Conservation (phyloP, 192 early-diverging fungal species). For the Gryganskiella cystojenkinii region DNA sequence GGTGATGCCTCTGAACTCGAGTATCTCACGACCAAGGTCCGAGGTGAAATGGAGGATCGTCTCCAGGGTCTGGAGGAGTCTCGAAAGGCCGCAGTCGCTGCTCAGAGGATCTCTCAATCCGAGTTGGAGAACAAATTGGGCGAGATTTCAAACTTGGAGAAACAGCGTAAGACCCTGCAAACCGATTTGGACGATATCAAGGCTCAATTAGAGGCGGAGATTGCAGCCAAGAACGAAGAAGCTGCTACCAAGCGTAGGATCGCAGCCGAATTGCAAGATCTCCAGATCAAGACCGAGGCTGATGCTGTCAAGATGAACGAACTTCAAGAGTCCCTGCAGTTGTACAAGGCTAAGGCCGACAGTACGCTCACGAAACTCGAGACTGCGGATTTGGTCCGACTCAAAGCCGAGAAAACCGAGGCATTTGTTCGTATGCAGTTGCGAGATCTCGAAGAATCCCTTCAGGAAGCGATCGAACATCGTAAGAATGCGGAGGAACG, state of each 20-base stretch:
- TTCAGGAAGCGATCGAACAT: slow-evolving; percentile 72
- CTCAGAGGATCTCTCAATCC: slow-evolving; percentile 78
- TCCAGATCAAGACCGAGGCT: slow-evolving; percentile 68
- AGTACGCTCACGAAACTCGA: slow-evolving; percentile 67
- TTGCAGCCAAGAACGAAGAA: slow-evolving; percentile 72
- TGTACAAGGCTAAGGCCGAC: slow-evolving; percentile 69
- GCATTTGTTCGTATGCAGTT: slow-evolving; percentile 69
- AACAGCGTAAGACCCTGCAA: slow-evolving; percentile 69
- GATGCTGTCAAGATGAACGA: slow-evolving; percentile 71
- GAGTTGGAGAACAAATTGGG: slow-evolving; percentile 84
- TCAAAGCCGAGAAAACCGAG: slow-evolving; percentile 84
- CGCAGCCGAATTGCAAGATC: slow-evolving; percentile 69
- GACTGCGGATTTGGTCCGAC: slow-evolving; percentile 70
- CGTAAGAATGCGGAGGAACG: slow-evolving; percentile 73
- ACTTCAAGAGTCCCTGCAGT: slow-evolving; percentile 60
- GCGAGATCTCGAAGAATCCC: slow-evolving; percentile 74
- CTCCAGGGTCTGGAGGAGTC: slow-evolving; percentile 86
- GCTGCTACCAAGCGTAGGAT: slow-evolving; percentile 64
- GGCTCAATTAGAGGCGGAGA: slow-evolving; percentile 70
- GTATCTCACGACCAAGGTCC: slow-evolving; percentile 64
- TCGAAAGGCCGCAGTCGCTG: slow-evolving; percentile 79
- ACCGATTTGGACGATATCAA: slow-evolving; percentile 72
- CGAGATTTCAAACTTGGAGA: slow-evolving; percentile 76
- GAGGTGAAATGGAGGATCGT: slow-evolving; percentile 76
- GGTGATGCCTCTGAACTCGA: slow-evolving; percentile 63